Evolutionary conservation across 371 early-diverging fungal species (phyloP), one percentile per base, ranked within the genome.

Genomic region (Choanephora cucurbitarum): DNA sequence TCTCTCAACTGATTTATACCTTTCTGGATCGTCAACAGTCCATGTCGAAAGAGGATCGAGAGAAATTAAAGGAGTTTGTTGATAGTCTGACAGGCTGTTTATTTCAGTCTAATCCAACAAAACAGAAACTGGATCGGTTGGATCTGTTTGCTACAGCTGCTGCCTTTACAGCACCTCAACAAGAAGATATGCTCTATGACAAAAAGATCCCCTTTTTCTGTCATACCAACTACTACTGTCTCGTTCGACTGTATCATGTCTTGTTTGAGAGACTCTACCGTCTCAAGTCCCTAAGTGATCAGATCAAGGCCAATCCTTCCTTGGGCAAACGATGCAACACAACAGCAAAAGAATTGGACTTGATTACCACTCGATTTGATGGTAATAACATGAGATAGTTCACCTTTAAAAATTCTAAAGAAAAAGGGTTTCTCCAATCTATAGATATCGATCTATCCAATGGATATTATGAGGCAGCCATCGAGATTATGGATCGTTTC

Each of bases 291-390:
- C 57, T 88, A 1, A 82, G 91, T 17, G 61, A 76, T 13, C 72
- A 84, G 39, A 68, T 84, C 48, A 73, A 75, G 37, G 71, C 66
- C 14, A 65, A 79, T 55, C 81, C 82, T 5, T 70, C 72, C 33
- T 69, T 77, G 19, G 77, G 76, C 55, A 84, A 83, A 52, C 67
- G 67, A 10, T 49, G 73, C 18, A 91, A 90, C 69, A 72, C 80
- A n/a, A 81, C 85, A 1, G 97, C 98, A 0, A 67, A 79, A 11
- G 86, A 90, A 31, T 75, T 99, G 0, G 96, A 91, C 10, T 66
- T 96, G 24, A 82, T 85, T 43, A 72, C 81, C n/a, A 66, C 60
- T 49, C 71, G 75, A 13, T 72, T 73, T 56, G 79, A 78, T 34
- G 73, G 82, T 79, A 73, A 28, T 28, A 5, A 5, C 28, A 28